Conservation (phyloP, 768 basidiomycete species). For the Russula lepida region DNA sequence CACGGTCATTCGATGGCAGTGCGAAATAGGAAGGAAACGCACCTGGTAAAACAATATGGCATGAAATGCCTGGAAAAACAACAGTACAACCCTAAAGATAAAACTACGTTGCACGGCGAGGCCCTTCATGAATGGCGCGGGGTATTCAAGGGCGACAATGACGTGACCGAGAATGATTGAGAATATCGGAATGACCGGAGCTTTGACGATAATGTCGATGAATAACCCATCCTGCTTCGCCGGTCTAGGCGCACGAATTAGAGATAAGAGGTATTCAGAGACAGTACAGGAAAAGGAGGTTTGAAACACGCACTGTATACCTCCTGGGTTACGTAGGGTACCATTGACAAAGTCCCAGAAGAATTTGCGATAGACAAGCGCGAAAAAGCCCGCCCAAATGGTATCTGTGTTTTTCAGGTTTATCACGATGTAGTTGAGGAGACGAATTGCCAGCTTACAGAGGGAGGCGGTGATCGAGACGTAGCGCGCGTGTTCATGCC, state of each 20-base stretch:
- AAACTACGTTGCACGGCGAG: slow-evolving; percentile 59
- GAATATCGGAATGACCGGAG: slow-evolving; percentile 65
- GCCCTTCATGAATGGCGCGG: slow-evolving; percentile 49
- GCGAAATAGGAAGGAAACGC: slow-evolving; percentile 17
- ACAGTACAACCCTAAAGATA: slow-evolving; percentile 49
- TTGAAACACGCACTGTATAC: slow-evolving; percentile 55
- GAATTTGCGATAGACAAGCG: slow-evolving; percentile 82
- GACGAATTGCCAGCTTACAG: slow-evolving; percentile 44
- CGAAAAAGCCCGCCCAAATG: slow-evolving; percentile 77
- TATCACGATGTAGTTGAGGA: background rate
- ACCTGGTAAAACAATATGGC: slow-evolving; percentile 74
- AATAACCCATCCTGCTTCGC: slow-evolving; percentile 40
- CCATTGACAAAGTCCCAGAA: slow-evolving; percentile 95
- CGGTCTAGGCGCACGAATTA: slow-evolving; percentile 29
- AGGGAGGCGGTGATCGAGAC: slow-evolving; percentile 60
- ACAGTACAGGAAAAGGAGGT: background rate
- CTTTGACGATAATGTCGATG: slow-evolving; percentile 64
- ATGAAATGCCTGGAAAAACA: slow-evolving; percentile 55
- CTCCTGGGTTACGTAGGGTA: slow-evolving; percentile 67
- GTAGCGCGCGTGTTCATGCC: slow-evolving; percentile 69
- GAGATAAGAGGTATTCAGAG: slow-evolving; percentile 40
- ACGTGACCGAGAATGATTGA: slow-evolving; percentile 51
- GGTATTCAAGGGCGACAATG: slow-evolving; percentile 64
- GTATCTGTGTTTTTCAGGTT: slow-evolving; percentile 41
- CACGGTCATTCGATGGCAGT: background rate